Evolutionary conservation across 176 grass and related monocot species (phyloP).

Genomic region (Carex pumila): DNA sequence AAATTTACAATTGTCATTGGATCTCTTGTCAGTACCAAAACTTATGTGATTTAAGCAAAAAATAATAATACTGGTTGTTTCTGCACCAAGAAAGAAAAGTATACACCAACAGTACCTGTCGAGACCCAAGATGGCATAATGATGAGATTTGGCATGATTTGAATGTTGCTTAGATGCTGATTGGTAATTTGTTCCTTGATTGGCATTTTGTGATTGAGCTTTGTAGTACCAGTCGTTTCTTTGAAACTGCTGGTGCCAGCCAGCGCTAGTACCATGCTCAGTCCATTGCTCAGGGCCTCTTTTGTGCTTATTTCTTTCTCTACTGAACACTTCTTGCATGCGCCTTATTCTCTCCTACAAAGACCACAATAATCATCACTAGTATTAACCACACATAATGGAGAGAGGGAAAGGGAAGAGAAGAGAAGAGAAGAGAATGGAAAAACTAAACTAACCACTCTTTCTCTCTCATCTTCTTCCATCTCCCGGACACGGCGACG

Average conservation of each 20-base stretch:
- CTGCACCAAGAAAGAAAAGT: neutral
- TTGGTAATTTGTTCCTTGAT: conserved; percentile 53
- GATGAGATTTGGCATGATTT: conserved; percentile 41
- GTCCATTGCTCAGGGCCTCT: conserved; percentile 40
- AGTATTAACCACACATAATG: neutral
- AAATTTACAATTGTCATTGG: neutral
- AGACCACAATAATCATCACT: conserved; percentile 29
- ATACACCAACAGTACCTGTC: conserved; percentile 36
- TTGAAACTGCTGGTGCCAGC: conserved; percentile 41
- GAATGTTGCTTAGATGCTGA: conserved; percentile 27
- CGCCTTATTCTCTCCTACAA: conserved; percentile 61
- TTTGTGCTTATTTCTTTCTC: conserved; percentile 56
- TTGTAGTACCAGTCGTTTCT: conserved; percentile 64
- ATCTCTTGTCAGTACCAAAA: neutral
- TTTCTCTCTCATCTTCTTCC: conserved; percentile 47
- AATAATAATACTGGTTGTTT: neutral
- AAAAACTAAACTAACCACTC: conserved; percentile 48
- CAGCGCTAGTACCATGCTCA: conserved; percentile 25
- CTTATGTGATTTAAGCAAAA: neutral
- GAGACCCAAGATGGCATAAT: conserved; percentile 73
- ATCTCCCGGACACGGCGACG: conserved; percentile 34
- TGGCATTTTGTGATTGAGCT: conserved; percentile 37
- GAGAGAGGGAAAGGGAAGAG: neutral
- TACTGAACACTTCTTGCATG: conserved; percentile 66
- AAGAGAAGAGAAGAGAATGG: neutral